Evolutionary conservation across 345 rosid genomes (phyloP), one percentile per base, ranked within the genome.

Genomic region (Raphanus sativus): DNA sequence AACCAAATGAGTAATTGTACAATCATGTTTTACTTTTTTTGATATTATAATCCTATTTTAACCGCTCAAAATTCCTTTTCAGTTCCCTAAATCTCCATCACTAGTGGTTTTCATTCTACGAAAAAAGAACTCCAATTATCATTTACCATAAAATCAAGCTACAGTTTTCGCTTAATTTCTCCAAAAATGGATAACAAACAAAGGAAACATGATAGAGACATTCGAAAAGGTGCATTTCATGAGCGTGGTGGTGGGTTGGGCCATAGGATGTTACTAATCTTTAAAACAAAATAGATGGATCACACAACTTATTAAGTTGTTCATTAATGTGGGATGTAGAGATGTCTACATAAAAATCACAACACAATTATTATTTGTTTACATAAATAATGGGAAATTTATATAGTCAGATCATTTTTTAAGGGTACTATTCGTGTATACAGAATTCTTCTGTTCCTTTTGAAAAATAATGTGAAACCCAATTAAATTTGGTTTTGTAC

Each of bases 231-330:
- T 40, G 60, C 12, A 24, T 29, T 50, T 8, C 77, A 67, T 75
- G 67, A 60, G 15, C 72, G 29, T 68, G 62, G 12, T 67, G 15
- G 24, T 74, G 69, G 62, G 63, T 60, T 68, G 74, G 74, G 68
- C 40, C 16, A 45, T 69, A 21, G 21, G 42, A 45, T 76, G 68
- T 61, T 76, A 34, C 68, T 54, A 61, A 76, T 69, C 54, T 61
- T 61, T 12, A 26, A 9, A 38, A 50, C 48, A 76, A 76, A 34
- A 48, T 21, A 8, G 74, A 64, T 76, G 80, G 74, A 69, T 76
- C 55, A 76, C 74, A 76, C 21, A 21, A 21, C 69, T 34, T 69
- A n/a, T 25, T 76, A 13, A 48, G 48, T 60, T 61, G 50, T 48
- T 76, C 79, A 26, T 68, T 67, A 45, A 50, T 67, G 73, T 60